Evolutionary conservation across 2,329 filamentous ascomycete genomes (phyloP).

Genomic region (Neofusicoccum ribis): DNA sequence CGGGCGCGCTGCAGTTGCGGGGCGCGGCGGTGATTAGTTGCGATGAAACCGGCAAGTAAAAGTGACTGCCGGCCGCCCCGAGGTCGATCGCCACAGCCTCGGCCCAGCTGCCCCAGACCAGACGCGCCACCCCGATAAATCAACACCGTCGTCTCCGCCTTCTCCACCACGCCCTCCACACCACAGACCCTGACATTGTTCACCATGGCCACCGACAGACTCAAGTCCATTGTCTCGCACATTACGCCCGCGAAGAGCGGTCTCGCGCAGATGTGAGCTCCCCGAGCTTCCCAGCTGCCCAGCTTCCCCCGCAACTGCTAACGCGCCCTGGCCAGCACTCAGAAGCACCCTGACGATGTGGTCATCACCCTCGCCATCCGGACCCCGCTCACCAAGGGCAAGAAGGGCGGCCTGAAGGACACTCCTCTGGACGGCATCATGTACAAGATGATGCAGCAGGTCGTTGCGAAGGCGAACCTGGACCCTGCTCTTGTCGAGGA

Average conservation of each 20-base stretch:
- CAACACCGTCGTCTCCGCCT: conserved; percentile 15
- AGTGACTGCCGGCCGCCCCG: conserved; percentile 16
- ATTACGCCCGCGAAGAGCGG: conserved; percentile 72
- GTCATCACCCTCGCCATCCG: conserved; percentile 92
- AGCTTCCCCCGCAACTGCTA: conserved; percentile 7
- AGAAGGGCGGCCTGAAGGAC: conserved; percentile 95
- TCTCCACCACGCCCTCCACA: neutral
- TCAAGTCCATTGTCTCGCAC: conserved; percentile 85
- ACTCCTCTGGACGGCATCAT: conserved; percentile 84
- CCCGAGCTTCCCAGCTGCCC: conserved; percentile 15
- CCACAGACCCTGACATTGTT: neutral
- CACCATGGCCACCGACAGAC: conserved; percentile 77
- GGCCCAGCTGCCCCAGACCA: conserved; percentile 15
- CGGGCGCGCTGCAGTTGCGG: neutral
- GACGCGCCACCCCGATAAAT: conserved; percentile 9
- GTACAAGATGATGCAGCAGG: conserved; percentile 74
- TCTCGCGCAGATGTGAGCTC: conserved; percentile 73
- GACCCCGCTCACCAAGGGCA: conserved; percentile 83
- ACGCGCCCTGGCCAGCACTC: conserved; percentile 58
- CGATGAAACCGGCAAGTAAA: neutral
- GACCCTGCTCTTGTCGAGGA: conserved; percentile 84
- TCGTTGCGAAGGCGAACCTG: conserved; percentile 66
- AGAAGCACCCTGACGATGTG: conserved; percentile 92
- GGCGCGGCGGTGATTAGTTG: neutral
- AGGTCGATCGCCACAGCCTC: conserved; percentile 19